These are phyloP conservation scores for thale cress (Arabidopsis thaliana) DNA, from an alignment of 345 rosid genomes.

Conservation along the genomic window TAIR10.1 NC_003075.7:12800501-12801000, in stretches of 20 bases:
- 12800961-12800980: conserved; percentile 21
- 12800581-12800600: conserved; percentile 89
- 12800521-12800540: conserved; percentile 80
- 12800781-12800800: conserved; percentile 94
- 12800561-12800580: conserved; percentile 73
- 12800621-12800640: conserved; percentile 85
- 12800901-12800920: conserved; percentile 59
- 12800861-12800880: conserved; percentile 88
- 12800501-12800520: conserved; percentile 91
- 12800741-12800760: conserved; percentile 93
- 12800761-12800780: conserved; percentile 93
- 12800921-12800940: conserved; percentile 49
- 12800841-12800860: conserved; percentile 87
- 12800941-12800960: conserved; percentile 7
- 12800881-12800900: conserved; percentile 65
- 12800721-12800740: conserved; percentile 87
- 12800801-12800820: conserved; percentile 74
- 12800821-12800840: conserved; percentile 94
- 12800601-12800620: conserved; percentile 97
- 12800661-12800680: conserved; percentile 97
- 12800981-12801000: conserved; percentile 21
- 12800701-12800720: conserved; percentile 91
- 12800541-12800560: conserved; percentile 72
- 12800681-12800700: conserved; percentile 95
- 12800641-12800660: conserved; percentile 94